Evolutionary conservation across 1,284 basidiomycete species (phyloP).

Genomic region (Austroboletus niveus): DNA sequence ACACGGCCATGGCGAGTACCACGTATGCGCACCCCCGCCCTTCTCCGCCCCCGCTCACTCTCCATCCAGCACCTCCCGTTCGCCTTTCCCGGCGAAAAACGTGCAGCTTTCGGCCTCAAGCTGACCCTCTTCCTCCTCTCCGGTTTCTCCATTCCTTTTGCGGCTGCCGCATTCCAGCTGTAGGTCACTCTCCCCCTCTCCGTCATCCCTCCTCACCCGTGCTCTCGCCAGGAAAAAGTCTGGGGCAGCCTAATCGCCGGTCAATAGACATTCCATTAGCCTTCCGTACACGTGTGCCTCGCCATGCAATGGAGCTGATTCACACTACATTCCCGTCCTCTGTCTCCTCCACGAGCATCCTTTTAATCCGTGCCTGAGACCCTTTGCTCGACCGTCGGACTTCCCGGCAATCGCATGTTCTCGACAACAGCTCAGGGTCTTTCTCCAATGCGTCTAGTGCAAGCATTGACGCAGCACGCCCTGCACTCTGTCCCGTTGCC

Average conservation of each 20-base stretch:
- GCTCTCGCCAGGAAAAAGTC: constrained; percentile 36
- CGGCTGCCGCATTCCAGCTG: constrained; percentile 64
- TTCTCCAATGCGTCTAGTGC: constrained; percentile 67
- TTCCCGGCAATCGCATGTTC: constrained; percentile 62
- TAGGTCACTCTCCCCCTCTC: constrained; percentile 38
- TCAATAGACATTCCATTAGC: constrained; percentile 6
- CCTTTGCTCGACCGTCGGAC: constrained; percentile 38
- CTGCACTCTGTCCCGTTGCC: constrained; percentile 47
- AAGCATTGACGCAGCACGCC: constrained; percentile 53
- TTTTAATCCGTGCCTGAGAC: constrained; percentile 39
- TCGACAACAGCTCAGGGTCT: constrained; percentile 57
- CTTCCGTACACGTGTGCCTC: constrained; percentile 10
- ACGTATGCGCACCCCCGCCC: constrained; percentile 41
- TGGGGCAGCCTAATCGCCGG: constrained; percentile 19
- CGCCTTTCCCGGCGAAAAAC: constrained; percentile 55
- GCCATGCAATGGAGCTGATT: constrained; percentile 1
- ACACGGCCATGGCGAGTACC: constrained; percentile 56
- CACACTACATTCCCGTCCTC: constrained; percentile 28
- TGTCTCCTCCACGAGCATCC: constrained; percentile 32
- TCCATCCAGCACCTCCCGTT: constrained; percentile 66
- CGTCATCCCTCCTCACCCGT: constrained; percentile 5
- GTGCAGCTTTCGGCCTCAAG: constrained; percentile 54
- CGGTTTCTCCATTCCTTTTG: constrained; percentile 69
- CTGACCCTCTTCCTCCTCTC: constrained; percentile 48
- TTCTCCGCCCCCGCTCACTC: neutral